Conservation (phyloP, 2,329 filamentous ascomycete species). For the Xylariomycetidae sp. region DNA sequence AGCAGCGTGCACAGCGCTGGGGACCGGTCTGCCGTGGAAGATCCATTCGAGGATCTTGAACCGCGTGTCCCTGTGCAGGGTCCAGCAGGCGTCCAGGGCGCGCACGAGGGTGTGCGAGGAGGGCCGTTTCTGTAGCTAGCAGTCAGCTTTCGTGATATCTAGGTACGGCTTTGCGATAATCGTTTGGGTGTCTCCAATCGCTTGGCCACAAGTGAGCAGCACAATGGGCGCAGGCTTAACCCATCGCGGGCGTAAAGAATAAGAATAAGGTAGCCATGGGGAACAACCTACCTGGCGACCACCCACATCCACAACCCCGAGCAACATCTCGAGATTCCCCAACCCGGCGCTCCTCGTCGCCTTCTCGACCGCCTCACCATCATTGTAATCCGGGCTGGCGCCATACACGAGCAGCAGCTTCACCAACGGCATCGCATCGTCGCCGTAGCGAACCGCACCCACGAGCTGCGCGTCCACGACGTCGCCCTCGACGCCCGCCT, state of each 20-base stretch:
- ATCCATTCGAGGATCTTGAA: conserved; percentile 43
- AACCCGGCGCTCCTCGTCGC: conserved; percentile 47
- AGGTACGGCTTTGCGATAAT: too few species aligned
- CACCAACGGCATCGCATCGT: conserved; percentile 42
- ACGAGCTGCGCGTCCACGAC: conserved; percentile 47
- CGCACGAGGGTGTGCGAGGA: conserved; percentile 41
- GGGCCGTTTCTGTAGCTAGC: conserved; percentile 38
- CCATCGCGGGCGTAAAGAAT: too few species aligned
- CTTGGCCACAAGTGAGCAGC: too few species aligned
- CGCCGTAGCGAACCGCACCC: conserved; percentile 45
- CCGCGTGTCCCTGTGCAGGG: conserved; percentile 40
- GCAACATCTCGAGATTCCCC: conserved; percentile 42
- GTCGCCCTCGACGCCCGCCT: conserved; percentile 43
- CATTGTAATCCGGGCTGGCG: conserved; percentile 49
- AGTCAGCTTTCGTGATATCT: too few species aligned
- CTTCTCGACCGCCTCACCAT: conserved; percentile 49
- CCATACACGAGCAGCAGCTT: conserved; percentile 44
- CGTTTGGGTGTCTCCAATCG: too few species aligned
- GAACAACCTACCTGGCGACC: conserved; percentile 22
- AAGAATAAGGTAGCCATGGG: background rate
- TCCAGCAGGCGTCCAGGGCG: conserved; percentile 49
- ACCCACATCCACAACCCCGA: conserved; percentile 38
- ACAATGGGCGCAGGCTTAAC: too few species aligned
- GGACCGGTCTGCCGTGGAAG: conserved; percentile 43
- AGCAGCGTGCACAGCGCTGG: conserved; percentile 44